Evolutionary conservation across 495 filamentous ascomycete genomes (phyloP), one percentile per base, ranked within the genome.

Genomic region (Penicillium herquei): DNA sequence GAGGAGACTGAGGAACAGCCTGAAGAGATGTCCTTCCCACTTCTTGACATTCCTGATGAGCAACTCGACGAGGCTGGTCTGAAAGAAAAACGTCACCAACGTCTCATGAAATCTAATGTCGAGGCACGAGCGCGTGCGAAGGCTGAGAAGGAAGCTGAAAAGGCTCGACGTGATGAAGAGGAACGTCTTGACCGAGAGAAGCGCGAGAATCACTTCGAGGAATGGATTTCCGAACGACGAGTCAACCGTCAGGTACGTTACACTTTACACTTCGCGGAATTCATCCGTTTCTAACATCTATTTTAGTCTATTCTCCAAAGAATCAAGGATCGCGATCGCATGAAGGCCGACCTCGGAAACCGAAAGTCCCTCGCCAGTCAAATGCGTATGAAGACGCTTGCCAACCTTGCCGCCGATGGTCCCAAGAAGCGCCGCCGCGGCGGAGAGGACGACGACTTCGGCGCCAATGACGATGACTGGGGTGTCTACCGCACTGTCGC

Each of bases 401-500:
- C 94, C 39, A 96, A 96, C 61, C 86, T 98, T 2, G 94, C 94
- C 13, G 91, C 92, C 0, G 94, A 98, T 70, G 85, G 85, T 16
- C 92, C 93, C 0, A 84, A 84, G 52, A 91, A 91, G 69, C 93
- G 93, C 65, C 83, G 92, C 37, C 82, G 94, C 21, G 87, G 87
- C 14, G 79, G 77, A 14, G 82, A 84, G 52, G 94, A 98, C 62
- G 94, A 98, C 65, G 89, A 88, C 54, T 98, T 98, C 66, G 94
- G 94, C 52, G 92, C 93, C 34, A 94, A 98, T 66, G 94, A 98
- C 61, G 91, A 93, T 53, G 94, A 98, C 70, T 98, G 94, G 94
- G 88, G 88, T 49, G 90, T 98, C 12, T 98, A 98, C 71, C 86
- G 95, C 16, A 87, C 84, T 21, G 92, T 98, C 40, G 91, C 91